Percentiles rank a stretch among this genome's conserved stretches.
Conservation (phyloP, 2,329 filamentous ascomycete species). For the Akanthomyces dipterigenus region DNA sequence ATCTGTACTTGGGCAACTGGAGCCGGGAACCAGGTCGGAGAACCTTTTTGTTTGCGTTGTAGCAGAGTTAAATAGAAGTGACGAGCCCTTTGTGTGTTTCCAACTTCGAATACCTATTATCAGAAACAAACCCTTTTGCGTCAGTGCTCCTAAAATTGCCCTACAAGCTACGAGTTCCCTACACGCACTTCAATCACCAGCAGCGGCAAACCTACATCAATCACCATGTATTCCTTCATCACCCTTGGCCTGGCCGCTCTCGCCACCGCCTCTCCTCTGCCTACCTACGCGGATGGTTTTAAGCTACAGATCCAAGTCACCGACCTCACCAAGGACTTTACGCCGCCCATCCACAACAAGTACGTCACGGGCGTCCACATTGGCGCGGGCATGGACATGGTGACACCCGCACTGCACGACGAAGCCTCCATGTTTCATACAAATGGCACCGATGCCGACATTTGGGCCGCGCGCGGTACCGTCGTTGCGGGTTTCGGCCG, state of each 20-base stretch:
- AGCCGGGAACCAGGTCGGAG: neutral
- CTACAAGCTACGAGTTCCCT: neutral
- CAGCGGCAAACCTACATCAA: neutral
- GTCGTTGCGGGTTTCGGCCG: neutral
- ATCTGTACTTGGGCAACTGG: neutral
- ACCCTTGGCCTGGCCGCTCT: neutral
- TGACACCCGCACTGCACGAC: neutral
- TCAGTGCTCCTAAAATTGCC: neutral
- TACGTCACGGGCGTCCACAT: neutral
- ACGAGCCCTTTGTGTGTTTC: neutral
- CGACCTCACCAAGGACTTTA: neutral
- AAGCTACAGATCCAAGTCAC: neutral
- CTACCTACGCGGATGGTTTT: neutral
- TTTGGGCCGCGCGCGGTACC: neutral
- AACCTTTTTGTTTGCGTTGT: neutral
- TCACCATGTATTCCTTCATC: neutral
- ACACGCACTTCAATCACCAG: neutral
- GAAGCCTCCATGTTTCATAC: neutral
- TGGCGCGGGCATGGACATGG: neutral
- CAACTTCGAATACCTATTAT: neutral
- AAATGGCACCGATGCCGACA: slow-evolving; percentile 3
- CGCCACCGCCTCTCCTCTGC: neutral
- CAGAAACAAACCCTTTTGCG: neutral
- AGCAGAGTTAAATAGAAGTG: neutral
- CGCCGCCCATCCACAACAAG: neutral